Evolutionary conservation across 1,284 basidiomycete genomes (phyloP), one percentile per base, ranked within the genome.

Genomic region (Meira nashicola): DNA sequence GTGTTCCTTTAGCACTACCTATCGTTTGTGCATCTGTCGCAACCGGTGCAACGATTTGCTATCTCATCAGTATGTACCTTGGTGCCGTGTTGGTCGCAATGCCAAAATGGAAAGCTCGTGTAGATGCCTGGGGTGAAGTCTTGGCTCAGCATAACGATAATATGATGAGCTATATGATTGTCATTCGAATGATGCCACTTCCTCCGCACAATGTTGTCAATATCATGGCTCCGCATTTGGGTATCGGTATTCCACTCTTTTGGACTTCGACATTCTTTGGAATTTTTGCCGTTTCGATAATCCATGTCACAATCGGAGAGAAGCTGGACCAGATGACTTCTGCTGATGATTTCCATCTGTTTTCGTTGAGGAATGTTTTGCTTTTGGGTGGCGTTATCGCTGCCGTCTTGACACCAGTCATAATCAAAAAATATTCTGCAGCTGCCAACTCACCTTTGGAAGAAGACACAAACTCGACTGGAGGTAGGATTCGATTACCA

Each of bases 231-330:
- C 94, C 94, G 0, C 94, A 98, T 74, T 84, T 98, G 14, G 91
- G 92, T 19, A 94, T 98, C 66, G 83, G 85, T 2, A 79, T 93
- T 54, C 78, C 86, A 17, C 84, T 88, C 0, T 98, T 98, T 79
- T 98, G 92, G 92, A 80, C 85, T 54, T 89, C 87, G 68, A 92
- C 91, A 0, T 92, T 89, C 79, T 82, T 95, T 38, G 94, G 93
- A 33, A 91, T 96, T 68, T 84, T 92, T 55, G 92, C 92, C 48
- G 88, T 93, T 40, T 87, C 86, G 0, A 88, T 94, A 64, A 97
- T 98, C 72, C 94, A 98, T 78, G 92, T 90, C 0, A 92, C 91
- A 12, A 94, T 98, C 65, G 94, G 94, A 1, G 88, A 89, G 43
- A 78, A 80, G 50, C 83, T 98, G 33, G 93, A 96, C 70, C 86